Percentiles rank a stretch among this genome's conserved stretches.
These are phyloP conservation scores for Fusarium sp. DNA, from an alignment of 2,329 filamentous ascomycete species.

Conservation along the genomic window DNA sequence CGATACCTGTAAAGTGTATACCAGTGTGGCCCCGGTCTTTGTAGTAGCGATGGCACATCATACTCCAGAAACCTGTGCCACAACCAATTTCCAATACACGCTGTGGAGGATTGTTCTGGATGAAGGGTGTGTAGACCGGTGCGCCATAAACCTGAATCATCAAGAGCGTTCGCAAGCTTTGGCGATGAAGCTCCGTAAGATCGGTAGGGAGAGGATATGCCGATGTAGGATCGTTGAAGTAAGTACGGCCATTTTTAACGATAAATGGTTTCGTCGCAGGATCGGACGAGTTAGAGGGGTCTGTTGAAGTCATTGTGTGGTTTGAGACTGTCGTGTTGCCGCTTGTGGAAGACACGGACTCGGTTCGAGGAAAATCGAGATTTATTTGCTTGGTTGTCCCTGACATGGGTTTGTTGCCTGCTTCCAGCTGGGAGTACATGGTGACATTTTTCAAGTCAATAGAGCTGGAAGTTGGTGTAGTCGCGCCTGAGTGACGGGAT, in stretches of 20 bases:
- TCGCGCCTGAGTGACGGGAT: slow-evolving; percentile 35
- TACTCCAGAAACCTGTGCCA: slow-evolving; percentile 89
- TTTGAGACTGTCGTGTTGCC: slow-evolving; percentile 57
- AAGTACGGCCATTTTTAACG: slow-evolving; percentile 82
- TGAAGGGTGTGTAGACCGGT: slow-evolving; percentile 78
- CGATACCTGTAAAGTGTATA: slow-evolving; percentile 84
- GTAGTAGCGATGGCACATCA: slow-evolving; percentile 86
- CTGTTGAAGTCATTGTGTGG: slow-evolving; percentile 62
- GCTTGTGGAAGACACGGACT: slow-evolving; percentile 61
- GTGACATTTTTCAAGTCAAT: slow-evolving; percentile 53
- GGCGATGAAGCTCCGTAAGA: slow-evolving; percentile 86
- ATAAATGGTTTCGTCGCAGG: slow-evolving; percentile 68
- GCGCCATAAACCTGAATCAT: slow-evolving; percentile 84
- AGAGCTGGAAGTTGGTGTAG: slow-evolving; percentile 23
- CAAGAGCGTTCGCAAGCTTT: slow-evolving; percentile 85
- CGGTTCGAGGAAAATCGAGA: slow-evolving; percentile 54
- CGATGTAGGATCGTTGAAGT: slow-evolving; percentile 77
- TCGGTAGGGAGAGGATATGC: slow-evolving; percentile 91
- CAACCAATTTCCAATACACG: slow-evolving; percentile 89
- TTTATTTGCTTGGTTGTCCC: slow-evolving; percentile 51
- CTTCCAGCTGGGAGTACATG: slow-evolving; percentile 51
- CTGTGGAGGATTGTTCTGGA: slow-evolving; percentile 74
- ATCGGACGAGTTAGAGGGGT: slow-evolving; percentile 59
- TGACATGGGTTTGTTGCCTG: slow-evolving; percentile 47
- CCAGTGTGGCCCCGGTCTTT: slow-evolving; percentile 73